A percentile compares a stretch with the other conserved stretches of the same genome.
Evolutionary conservation across 2,329 filamentous ascomycete species (phyloP).

Genomic region (Aureobasidium leucospermi): DNA sequence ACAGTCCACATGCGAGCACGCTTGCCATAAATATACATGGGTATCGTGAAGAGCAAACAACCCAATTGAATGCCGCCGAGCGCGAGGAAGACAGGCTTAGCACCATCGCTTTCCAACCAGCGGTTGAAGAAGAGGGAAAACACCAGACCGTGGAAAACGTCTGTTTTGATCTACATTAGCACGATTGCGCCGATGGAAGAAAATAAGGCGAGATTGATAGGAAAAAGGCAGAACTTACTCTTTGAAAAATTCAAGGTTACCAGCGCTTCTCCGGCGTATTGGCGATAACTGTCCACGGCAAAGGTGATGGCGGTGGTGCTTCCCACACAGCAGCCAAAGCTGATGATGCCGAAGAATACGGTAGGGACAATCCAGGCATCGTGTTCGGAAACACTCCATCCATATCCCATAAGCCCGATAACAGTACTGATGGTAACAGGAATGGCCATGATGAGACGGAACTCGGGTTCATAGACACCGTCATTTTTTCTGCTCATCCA

Average conservation of each 20-base stretch:
- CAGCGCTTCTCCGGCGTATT: constrained; percentile 88
- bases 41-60: constrained; percentile 66
- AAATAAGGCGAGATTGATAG: not conserved
- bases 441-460: constrained; percentile 77
- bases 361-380: constrained; percentile 89
- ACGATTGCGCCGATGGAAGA: not conserved
- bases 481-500: constrained; percentile 78
- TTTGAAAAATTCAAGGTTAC: constrained; percentile 94
- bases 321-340: constrained; percentile 84
- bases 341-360: constrained; percentile 84
- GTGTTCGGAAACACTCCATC: constrained; percentile 73
- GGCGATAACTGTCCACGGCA: constrained; percentile 84
- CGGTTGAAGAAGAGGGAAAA: constrained; percentile 82
- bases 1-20: constrained; percentile 90
- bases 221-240: constrained; percentile 42
- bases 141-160: constrained; percentile 81
- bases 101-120: constrained; percentile 71
- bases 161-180: constrained; percentile 23
- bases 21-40: constrained; percentile 94
- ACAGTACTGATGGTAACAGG: constrained; percentile 72
- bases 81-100: constrained; percentile 71
- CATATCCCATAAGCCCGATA: constrained; percentile 87
- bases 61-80: constrained; percentile 80
- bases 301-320: constrained; percentile 92
- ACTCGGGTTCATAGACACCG: constrained; percentile 94